Evolutionary conservation across 2,329 filamentous ascomycete species (phyloP).

Genomic region (Chaetomium strumarium): DNA sequence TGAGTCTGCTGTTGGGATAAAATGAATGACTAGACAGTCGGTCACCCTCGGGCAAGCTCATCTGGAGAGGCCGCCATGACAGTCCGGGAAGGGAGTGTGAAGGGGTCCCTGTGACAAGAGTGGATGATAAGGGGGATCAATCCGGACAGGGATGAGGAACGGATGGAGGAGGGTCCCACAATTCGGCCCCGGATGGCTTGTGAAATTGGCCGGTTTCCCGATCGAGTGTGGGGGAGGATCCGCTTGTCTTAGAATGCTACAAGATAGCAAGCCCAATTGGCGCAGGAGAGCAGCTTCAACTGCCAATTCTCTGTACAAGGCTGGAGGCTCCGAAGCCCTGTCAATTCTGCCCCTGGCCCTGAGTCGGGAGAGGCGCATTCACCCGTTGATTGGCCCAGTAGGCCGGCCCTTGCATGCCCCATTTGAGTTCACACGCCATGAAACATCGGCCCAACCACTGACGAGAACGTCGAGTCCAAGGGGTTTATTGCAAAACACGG

Average conservation of each 20-base stretch:
- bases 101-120: constrained; percentile 20
- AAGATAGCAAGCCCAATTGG: not conserved
- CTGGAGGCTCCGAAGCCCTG: not conserved
- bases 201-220: constrained; percentile 8
- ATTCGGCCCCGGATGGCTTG: not conserved
- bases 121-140: not conserved
- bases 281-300: not conserved
- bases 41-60: constrained; percentile 1
- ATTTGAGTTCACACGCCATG: constrained; percentile 1
- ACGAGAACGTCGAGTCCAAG: not conserved
- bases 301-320: not conserved
- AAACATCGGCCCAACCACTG: constrained; percentile 12
- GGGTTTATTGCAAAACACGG: constrained; percentile 16
- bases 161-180: too few species aligned
- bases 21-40: constrained; percentile 19
- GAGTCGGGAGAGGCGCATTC: not conserved
- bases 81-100: constrained; percentile 6
- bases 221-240: constrained; percentile 1
- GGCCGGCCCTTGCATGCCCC: constrained; percentile 5
- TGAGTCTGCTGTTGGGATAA: not conserved
- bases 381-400: constrained; percentile 1
- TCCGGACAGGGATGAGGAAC: too few species aligned
- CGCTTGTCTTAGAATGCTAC: not conserved
- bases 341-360: too few species aligned
- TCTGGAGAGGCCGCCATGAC: constrained; percentile 16